These are phyloP conservation scores for Hygrophorus russula DNA, from an alignment of 768 basidiomycete species.

Conservation along the genomic window DNA sequence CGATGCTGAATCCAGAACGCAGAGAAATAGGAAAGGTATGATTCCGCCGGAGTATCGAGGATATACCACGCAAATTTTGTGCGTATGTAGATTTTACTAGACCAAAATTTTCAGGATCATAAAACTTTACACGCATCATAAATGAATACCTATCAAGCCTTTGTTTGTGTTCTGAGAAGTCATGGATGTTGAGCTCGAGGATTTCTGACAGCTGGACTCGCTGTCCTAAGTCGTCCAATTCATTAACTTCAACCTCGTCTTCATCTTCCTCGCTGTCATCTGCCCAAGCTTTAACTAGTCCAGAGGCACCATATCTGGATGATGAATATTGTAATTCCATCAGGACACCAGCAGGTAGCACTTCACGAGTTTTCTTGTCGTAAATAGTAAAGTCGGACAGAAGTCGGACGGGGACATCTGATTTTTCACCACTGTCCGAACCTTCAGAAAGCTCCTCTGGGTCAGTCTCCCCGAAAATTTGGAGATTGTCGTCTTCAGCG, in stretches of 20 bases:
- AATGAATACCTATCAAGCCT: conserved; percentile 34
- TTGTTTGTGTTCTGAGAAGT: conserved; percentile 17
- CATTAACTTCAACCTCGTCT: conserved; percentile 20
- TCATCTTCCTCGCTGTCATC: conserved; percentile 14
- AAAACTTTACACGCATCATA: neutral
- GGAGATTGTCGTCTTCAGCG: conserved; percentile 28
- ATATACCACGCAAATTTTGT: conserved; percentile 65
- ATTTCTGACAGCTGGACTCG: conserved; percentile 31
- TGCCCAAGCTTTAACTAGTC: conserved; percentile 29
- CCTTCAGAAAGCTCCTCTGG: conserved; percentile 11
- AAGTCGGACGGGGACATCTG: conserved; percentile 42
- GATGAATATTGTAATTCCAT: conserved; percentile 18
- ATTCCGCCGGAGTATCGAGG: conserved; percentile 33
- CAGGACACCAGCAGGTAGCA: conserved; percentile 31
- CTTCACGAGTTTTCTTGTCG: conserved; percentile 20
- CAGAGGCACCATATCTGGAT: conserved; percentile 24
- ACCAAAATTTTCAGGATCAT: neutral
- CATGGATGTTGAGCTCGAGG: conserved; percentile 36
- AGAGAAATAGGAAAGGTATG: conserved; percentile 34
- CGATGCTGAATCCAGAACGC: conserved; percentile 40
- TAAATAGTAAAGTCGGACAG: conserved; percentile 47
- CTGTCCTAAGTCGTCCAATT: conserved; percentile 7
- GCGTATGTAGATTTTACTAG: conserved; percentile 52
- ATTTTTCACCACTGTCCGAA: conserved; percentile 17
- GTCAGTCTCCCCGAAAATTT: conserved; percentile 31